Percentiles rank a stretch among this genome's conserved stretches.
phyloP scores from a whole-genome alignment of 2,329 filamentous ascomycete genomes.

The Endoconidiophora laricicola region DNA sequence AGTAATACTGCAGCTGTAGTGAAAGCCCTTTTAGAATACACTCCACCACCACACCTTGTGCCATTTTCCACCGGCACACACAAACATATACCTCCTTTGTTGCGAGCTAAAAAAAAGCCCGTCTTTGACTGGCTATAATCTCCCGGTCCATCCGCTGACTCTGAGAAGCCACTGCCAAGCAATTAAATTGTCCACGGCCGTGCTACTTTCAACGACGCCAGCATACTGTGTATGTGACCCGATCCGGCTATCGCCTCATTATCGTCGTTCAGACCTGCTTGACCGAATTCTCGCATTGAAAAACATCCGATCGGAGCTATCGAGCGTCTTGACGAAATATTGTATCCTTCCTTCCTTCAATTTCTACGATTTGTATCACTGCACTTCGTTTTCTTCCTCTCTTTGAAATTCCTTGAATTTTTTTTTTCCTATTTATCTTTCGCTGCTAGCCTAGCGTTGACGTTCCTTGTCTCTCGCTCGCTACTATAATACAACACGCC shows the following conservation, averaged over 20 bases:
- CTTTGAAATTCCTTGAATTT: background rate
- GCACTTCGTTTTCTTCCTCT: background rate
- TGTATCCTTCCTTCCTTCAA: background rate
- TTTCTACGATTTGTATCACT: background rate
- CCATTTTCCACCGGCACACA: background rate
- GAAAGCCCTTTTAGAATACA: too few relatives aligned
- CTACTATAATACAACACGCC: background rate
- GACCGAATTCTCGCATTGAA: slow-evolving; percentile 12
- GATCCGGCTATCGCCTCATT: background rate
- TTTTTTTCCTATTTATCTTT: background rate
- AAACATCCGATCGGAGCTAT: slow-evolving; percentile 11
- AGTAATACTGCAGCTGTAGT: too few relatives aligned
- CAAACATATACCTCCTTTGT: background rate
- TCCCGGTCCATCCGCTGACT: background rate
- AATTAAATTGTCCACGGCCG: slow-evolving; percentile 7
- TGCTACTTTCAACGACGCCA: background rate
- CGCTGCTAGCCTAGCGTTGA: slow-evolving; percentile 1
- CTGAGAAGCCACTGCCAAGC: background rate
- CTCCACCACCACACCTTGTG: too few relatives aligned
- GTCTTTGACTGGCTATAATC: too few relatives aligned
- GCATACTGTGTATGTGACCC: too few relatives aligned
- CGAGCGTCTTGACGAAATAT: slow-evolving; percentile 6
- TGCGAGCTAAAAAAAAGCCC: background rate
- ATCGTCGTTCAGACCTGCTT: slow-evolving; percentile 4
- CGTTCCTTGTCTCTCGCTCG: slow-evolving; percentile 3